Percentiles rank a stretch among this genome's conserved stretches.
These are phyloP conservation scores for Trametes maxima DNA, from an alignment of 768 basidiomycete species.

Conservation along the genomic window DNA sequence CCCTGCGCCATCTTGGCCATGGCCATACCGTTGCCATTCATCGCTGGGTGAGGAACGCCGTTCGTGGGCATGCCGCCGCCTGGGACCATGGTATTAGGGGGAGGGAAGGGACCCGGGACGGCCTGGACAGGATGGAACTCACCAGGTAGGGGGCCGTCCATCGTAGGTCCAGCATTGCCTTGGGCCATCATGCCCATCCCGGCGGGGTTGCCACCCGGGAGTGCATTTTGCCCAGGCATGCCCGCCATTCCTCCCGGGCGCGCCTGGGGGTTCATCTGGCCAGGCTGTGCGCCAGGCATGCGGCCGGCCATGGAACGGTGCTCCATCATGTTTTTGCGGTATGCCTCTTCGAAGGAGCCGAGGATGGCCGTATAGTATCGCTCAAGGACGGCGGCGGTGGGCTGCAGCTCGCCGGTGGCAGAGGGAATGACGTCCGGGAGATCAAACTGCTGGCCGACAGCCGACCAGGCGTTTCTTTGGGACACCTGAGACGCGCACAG, in stretches of 20 bases:
- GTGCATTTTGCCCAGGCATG: conserved; percentile 15
- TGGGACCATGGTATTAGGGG: conserved; percentile 13
- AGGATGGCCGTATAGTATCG: conserved; percentile 66
- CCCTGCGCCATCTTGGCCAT: conserved; percentile 11
- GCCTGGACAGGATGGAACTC: conserved; percentile 17
- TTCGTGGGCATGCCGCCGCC: conserved; percentile 13
- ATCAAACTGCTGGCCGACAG: conserved; percentile 48
- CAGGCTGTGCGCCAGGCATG: conserved; percentile 27
- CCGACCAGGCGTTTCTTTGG: conserved; percentile 59
- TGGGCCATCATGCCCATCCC: conserved; percentile 21
- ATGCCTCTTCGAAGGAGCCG: conserved; percentile 71
- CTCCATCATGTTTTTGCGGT: conserved; percentile 62
- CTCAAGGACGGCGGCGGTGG: conserved; percentile 53
- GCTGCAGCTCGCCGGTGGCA: conserved; percentile 37
- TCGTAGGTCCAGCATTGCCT: conserved; percentile 3
- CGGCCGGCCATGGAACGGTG: conserved; percentile 45
- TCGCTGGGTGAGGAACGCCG: background rate
- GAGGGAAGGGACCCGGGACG: conserved; percentile 1
- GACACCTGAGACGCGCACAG: conserved; percentile 17
- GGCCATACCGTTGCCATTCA: conserved; percentile 14
- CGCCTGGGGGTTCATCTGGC: conserved; percentile 16
- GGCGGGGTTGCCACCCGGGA: background rate
- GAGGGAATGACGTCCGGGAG: conserved; percentile 36
- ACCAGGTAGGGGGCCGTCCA: conserved; percentile 19
- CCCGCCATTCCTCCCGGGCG: conserved; percentile 24